Evolutionary conservation across 75 land plant species (phyloP), one percentile per base, ranked within the genome.

Genomic region (Isoetes taiwanensis): DNA sequence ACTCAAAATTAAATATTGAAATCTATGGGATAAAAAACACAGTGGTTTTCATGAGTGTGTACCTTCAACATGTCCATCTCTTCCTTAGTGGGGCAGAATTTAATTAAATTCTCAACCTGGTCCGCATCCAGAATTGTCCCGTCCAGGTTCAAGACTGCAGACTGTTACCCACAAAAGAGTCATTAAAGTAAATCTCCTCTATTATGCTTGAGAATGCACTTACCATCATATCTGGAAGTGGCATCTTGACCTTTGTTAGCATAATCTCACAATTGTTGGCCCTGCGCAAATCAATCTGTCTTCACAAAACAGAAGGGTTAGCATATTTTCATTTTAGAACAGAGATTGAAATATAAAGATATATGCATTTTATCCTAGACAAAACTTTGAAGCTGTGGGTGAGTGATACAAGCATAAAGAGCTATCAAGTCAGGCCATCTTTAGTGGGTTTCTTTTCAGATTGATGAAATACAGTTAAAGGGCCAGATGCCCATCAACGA

Each of bases 251-350:
- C 58, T 88, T 87, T 34, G 96, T 67, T 12, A 93, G 86, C 98
- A 93, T 84, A 30, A 93, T 93, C 72, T 79, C 96, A 76, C 96
- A 88, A 46, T 81, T 88, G 66, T 84, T 67, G 20, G 98, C 95
- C 62, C 95, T 72, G 62, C 90, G 64, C 23, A 88, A 69, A 34
- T 93, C 98, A 69, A 93, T 73, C 98, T 93, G 78, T 72, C 76
- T 56, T 12, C 27, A 50, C 19, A 52, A 43, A 34, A 21, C 2
- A 58, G 10, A 19, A 34, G 2, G 21, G 42, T 55, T 35, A 10
- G 50, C 14, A 43, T 19, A 19, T 4, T 43, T 43, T 19, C 14
- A 43, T 17, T n/a, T n/a, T n/a, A n/a, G n/a, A n/a, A n/a, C n/a
- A n/a, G n/a, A n/a, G n/a, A n/a, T n/a, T n/a, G n/a, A n/a, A n/a